Base-by-base conservation (phyloP, 2,329 filamentous ascomycete genomes). In the Claviceps monticola region DNA sequence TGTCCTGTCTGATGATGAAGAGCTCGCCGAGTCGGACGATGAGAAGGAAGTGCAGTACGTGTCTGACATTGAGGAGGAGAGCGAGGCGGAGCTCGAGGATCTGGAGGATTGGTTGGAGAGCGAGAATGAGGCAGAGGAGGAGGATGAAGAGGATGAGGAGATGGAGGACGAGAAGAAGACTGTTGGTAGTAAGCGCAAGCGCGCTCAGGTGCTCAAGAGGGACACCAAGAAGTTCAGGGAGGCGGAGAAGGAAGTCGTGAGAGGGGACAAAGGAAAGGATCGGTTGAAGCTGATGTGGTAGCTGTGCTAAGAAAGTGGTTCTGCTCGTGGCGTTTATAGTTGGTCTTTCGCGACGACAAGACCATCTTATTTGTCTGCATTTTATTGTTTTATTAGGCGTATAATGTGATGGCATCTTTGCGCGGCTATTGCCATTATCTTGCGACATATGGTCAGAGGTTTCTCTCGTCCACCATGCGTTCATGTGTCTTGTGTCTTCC, bases 81-180 rank as follows among this genome's bases (percentile, higher is more conserved):
- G 85, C 58, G 86, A 90, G 55, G 85, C 88, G 53, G 86, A 88
- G 58, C 71, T 88, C 19, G 81, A 78, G 50, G 86, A 89, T 62
- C 79, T 97, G 49, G 87, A 97, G 68, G 91, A 97, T 63, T 97
- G 91, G 91, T 74, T 96, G 48, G 89, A 84, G 59, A 88, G 82
- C 2, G 76, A 76, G 2, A 88, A 82, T 1, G 76, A 76, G 2
- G 75, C 74, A 7, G 73, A 75, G 6, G 73, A 78, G n/a, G 78
- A 79, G 2, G 78, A 78, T 11, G 73, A 76, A 2, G 78, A 76
- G 1, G 78, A 79, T 4, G 76, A 78, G 2, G 74, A 75, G 45
- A 74, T 74, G 43, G 79, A 79, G 19, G 79, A 81, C 13, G 78
- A 79, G 37, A 71, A 71, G 6, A 74, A 75, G 29, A 74, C 75